Percentiles rank a stretch among this genome's conserved stretches.
Conservation (phyloP, 176 grass and related monocot species). For the Thinopyrum elongatum region DNA sequence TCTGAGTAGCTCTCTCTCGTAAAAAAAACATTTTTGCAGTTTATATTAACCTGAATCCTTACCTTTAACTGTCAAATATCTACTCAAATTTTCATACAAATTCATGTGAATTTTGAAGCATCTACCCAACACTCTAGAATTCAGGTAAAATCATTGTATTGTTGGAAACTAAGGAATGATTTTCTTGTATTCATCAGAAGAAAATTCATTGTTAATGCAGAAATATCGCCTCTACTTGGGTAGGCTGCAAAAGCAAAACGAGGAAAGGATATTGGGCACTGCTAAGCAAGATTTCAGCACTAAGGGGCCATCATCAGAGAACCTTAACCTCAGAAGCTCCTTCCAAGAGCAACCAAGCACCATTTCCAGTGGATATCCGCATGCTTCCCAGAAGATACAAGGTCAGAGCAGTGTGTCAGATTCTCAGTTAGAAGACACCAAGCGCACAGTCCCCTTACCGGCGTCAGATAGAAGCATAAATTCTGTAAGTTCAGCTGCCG, state of each 20-base stretch:
- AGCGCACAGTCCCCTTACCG: slow-evolving; percentile 26
- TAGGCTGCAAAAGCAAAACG: slow-evolving; percentile 93
- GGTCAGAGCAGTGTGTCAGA: slow-evolving; percentile 41
- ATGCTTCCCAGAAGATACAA: slow-evolving; percentile 44
- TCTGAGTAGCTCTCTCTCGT: background rate
- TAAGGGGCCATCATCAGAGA: slow-evolving; percentile 44
- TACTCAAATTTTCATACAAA: background rate
- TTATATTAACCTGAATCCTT: slow-evolving; percentile 4
- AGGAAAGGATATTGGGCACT: slow-evolving; percentile 53
- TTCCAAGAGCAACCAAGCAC: slow-evolving; percentile 49
- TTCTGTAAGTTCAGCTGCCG: slow-evolving; percentile 25
- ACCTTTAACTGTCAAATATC: background rate
- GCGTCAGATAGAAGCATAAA: slow-evolving; percentile 37
- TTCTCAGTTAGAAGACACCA: slow-evolving; percentile 47
- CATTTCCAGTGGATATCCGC: slow-evolving; percentile 25
- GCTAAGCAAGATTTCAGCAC: slow-evolving; percentile 55
- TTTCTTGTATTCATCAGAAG: slow-evolving; percentile 20
- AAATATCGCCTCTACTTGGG: slow-evolving; percentile 99
- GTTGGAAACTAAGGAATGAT: background rate
- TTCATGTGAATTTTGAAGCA: background rate
- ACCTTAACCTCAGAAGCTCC: slow-evolving; percentile 51
- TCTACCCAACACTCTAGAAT: slow-evolving; percentile 16
- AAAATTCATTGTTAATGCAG: slow-evolving; percentile 52
- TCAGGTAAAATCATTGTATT: slow-evolving; percentile 18
- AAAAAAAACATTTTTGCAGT: background rate